Evolutionary conservation across 305 asterid species (phyloP), one percentile per base, ranked within the genome.

Genomic region (Solanum hybrid): DNA sequence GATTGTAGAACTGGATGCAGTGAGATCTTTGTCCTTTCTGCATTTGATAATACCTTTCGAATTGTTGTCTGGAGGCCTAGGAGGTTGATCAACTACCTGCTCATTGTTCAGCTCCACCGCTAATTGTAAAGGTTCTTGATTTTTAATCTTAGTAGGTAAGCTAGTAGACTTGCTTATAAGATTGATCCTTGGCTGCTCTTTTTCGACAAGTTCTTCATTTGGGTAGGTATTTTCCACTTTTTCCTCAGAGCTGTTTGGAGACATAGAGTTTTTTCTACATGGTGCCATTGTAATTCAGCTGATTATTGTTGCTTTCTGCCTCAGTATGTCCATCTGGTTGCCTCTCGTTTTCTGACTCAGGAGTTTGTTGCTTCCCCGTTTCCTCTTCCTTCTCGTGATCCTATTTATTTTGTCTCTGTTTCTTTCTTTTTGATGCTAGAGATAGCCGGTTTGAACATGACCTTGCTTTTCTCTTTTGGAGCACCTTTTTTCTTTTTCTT

Each of bases 241-340:
- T 46, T 46, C 64, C 64, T 46, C 7, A 46, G 22, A 46, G 64
- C 22, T 46, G 0, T 46, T 14, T 14, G 64, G 64, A 46, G 64
- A 46, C 3, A 5, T 14, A 46, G 64, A 0, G 0, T 38, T 46
- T 14, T 46, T 46, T 0, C 2, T 0, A 22, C 0, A n/a, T 46
- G 22, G 64, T 46, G 7, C 17, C 64, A 46, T 46, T 46, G 64
- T 46, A 46, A 46, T 46, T 46, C 22, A 46, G 6, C 13, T 37
- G 3, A 37, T 37, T 37, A 37, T 37, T 37, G 40, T 3, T 37
- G 11, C 10, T 37, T 37, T 37, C 40, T 37, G 10, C 40, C 40
- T 37, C 40, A 37, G 10, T 37, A 37, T 37, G 40, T 37, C 40
- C 40, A 37, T 37, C 11, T 37, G 10, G 40, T 8, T 8, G 11